Evolutionary conservation across 202 grass and related monocot species (phyloP).

Genomic region (Zoysia matrella): DNA sequence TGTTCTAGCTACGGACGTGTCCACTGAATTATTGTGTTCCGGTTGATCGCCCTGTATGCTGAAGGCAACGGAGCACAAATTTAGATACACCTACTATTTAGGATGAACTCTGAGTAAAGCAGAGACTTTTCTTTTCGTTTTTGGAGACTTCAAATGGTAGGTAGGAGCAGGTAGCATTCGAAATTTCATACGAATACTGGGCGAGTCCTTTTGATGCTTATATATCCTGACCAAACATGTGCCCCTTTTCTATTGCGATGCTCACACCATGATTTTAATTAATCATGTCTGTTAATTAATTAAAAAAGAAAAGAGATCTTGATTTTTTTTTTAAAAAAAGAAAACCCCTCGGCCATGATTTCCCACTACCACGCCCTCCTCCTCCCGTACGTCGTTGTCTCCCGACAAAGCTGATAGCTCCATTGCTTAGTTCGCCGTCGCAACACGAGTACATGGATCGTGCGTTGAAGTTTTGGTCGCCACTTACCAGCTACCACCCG

Average conservation of each 20-base stretch:
- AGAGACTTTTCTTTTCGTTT: too few relatives aligned
- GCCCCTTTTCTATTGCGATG: too few relatives aligned
- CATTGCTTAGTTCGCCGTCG: too few relatives aligned
- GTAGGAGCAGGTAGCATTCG: too few relatives aligned
- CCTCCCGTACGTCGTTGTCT: neutral
- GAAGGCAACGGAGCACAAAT: neutral
- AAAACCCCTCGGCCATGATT: neutral
- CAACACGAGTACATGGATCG: neutral
- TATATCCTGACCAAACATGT: too few relatives aligned
- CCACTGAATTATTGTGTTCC: neutral
- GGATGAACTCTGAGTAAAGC: neutral
- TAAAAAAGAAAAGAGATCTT: neutral
- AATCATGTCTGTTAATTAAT: neutral
- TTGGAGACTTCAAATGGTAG: too few relatives aligned
- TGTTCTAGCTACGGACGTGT: neutral
- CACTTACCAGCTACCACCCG: neutral
- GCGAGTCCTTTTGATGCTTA: too few relatives aligned
- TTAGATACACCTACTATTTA: neutral
- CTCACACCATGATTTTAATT: neutral
- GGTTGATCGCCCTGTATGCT: neutral
- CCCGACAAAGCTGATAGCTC: neutral
- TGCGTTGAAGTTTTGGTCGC: neutral
- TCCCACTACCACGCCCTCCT: neutral
- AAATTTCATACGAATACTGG: too few relatives aligned
- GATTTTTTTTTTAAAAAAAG: too few relatives aligned